These are phyloP conservation scores for Aspergillus novofumigatus DNA, from an alignment of 2,329 filamentous ascomycete genomes.

Conservation along the genomic window DNA sequence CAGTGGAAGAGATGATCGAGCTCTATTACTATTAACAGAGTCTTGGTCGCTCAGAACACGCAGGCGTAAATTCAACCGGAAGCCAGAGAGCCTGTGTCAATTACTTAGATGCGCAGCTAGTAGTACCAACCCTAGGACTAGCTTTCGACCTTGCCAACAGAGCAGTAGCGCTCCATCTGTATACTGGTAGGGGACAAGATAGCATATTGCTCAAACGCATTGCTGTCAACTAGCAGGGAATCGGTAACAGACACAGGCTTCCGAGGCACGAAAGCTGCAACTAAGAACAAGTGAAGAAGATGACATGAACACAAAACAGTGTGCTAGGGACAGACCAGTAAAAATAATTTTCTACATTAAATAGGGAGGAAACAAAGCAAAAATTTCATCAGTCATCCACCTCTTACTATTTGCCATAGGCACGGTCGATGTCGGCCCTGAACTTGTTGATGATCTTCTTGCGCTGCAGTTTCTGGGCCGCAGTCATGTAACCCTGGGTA, in stretches of 20 bases:
- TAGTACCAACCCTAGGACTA: background rate
- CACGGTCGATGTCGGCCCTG: conserved; percentile 58
- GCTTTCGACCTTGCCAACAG: background rate
- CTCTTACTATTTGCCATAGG: conserved; percentile 51
- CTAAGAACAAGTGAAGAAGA: background rate
- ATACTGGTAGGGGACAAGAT: background rate
- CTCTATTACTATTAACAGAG: too few relatives aligned
- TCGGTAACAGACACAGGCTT: background rate
- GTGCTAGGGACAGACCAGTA: background rate
- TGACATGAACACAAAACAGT: background rate
- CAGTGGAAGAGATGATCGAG: too few relatives aligned
- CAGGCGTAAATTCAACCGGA: background rate
- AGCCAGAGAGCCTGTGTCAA: background rate
- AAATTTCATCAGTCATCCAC: conserved; percentile 14
- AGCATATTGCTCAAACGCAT: background rate
- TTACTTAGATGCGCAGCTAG: background rate
- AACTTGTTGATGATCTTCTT: conserved; percentile 62
- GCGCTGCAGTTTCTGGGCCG: conserved; percentile 69
- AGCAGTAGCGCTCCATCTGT: background rate
- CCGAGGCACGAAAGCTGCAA: background rate
- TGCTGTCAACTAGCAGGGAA: background rate
- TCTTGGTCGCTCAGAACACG: background rate
- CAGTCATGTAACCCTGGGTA: conserved; percentile 59
- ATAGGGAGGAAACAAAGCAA: background rate
- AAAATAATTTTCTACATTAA: background rate